Conservation (phyloP, 176 grass and related monocot genomes). For the Rhynchospora pubera region DNA sequence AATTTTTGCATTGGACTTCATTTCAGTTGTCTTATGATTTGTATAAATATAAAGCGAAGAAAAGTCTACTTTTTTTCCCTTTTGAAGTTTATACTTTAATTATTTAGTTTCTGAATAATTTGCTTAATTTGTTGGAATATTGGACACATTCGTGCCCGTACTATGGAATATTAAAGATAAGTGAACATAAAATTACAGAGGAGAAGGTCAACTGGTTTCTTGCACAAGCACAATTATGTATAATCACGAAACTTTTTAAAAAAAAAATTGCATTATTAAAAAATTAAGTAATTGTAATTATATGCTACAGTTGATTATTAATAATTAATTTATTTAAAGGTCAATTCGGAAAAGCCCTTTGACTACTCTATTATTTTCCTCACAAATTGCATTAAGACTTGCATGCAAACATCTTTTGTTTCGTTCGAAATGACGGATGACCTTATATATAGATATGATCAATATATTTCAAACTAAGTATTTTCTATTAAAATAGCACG, state of each 20-base stretch:
- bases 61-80: background rate
- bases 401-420: too few relatives aligned
- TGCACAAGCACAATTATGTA: background rate
- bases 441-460: background rate
- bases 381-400: background rate
- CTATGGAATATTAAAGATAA: too few relatives aligned
- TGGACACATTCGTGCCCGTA: too few relatives aligned
- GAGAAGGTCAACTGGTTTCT: background rate
- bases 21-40: too few relatives aligned
- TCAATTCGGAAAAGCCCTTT: background rate
- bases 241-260: background rate
- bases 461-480: background rate
- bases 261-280: background rate
- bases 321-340: background rate
- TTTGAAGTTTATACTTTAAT: background rate
- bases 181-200: too few relatives aligned
- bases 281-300: background rate
- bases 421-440: background rate
- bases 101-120: background rate
- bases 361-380: background rate
- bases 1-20: too few relatives aligned
- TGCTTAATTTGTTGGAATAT: background rate
- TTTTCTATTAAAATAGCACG: too few relatives aligned
- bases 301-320: background rate
- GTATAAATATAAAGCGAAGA: too few relatives aligned